Evolutionary conservation across 2,329 filamentous ascomycete genomes (phyloP).

Genomic region (Scedosporium dehoogii): DNA sequence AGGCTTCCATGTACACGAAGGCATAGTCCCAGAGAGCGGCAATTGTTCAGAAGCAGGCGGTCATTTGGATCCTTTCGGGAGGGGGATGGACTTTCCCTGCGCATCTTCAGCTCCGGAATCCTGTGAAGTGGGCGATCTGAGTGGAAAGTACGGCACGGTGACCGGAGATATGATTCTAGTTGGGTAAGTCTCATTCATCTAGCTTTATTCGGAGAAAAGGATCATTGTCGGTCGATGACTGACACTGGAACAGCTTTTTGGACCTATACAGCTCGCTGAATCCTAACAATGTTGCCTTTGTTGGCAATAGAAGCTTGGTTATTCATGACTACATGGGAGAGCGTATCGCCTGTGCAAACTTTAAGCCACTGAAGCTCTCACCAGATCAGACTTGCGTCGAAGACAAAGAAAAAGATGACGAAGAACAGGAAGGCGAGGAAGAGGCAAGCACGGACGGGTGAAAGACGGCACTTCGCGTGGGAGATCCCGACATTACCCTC

Average conservation of each 20-base stretch:
- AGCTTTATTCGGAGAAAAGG: too few species aligned
- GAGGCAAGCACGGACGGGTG: background rate
- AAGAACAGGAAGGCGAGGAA: background rate
- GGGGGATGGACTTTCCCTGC: conserved; percentile 53
- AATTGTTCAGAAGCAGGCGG: conserved; percentile 60
- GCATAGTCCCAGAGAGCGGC: conserved; percentile 52
- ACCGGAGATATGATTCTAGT: conserved; percentile 12
- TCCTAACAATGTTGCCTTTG: background rate
- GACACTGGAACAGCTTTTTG: background rate
- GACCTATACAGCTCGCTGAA: background rate
- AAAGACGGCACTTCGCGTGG: too few species aligned
- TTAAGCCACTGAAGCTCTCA: background rate
- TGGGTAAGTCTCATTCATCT: background rate
- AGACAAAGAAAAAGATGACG: background rate
- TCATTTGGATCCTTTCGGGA: conserved; percentile 64
- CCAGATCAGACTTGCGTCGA: background rate
- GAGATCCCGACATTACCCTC: too few species aligned
- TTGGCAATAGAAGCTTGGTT: background rate
- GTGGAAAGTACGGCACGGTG: conserved; percentile 62
- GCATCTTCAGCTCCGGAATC: conserved; percentile 44
- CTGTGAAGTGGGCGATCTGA: conserved; percentile 68
- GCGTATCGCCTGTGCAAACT: background rate
- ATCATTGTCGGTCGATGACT: background rate
- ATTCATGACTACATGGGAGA: background rate
- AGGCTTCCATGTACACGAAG: conserved; percentile 66